Evolutionary conservation across 108 stramenopile genomes (phyloP).

Genomic region (Phaeodactylum tricornutum): DNA sequence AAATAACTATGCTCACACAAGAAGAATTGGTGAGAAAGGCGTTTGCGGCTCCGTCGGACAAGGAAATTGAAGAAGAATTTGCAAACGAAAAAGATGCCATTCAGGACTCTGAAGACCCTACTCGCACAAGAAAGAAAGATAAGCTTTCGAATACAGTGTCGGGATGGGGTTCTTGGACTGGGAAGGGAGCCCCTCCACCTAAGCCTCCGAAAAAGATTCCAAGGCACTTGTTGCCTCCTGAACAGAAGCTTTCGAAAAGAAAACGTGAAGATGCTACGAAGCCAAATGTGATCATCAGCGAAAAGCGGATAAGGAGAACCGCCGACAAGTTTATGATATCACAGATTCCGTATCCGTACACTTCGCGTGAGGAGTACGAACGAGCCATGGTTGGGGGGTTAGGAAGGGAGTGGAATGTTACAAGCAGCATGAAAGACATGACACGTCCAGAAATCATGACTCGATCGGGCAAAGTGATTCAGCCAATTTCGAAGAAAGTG

Average conservation of each 20-base stretch:
- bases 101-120: constrained; percentile 64
- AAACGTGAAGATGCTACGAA: constrained; percentile 70
- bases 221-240: constrained; percentile 44
- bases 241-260: constrained; percentile 31
- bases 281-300: constrained; percentile 85
- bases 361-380: constrained; percentile 92
- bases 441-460: constrained; percentile 86
- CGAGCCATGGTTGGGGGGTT: constrained; percentile 84
- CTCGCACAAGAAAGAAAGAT: constrained; percentile 38
- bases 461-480: constrained; percentile 86
- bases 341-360: constrained; percentile 94
- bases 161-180: constrained; percentile 90
- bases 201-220: constrained; percentile 51
- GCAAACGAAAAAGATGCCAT: constrained; percentile 77
- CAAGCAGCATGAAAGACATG: constrained; percentile 68
- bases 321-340: constrained; percentile 73
- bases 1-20: constrained; percentile 47
- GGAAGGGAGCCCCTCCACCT: constrained; percentile 69
- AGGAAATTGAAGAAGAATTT: constrained; percentile 82
- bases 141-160: constrained; percentile 32
- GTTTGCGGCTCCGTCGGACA: constrained; percentile 78
- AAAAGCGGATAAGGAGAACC: constrained; percentile 84
- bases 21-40: constrained; percentile 86
- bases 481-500: constrained; percentile 81
- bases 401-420: constrained; percentile 94